Conservation (phyloP, 306 rosid species). For the Cajanus cajan region DNA sequence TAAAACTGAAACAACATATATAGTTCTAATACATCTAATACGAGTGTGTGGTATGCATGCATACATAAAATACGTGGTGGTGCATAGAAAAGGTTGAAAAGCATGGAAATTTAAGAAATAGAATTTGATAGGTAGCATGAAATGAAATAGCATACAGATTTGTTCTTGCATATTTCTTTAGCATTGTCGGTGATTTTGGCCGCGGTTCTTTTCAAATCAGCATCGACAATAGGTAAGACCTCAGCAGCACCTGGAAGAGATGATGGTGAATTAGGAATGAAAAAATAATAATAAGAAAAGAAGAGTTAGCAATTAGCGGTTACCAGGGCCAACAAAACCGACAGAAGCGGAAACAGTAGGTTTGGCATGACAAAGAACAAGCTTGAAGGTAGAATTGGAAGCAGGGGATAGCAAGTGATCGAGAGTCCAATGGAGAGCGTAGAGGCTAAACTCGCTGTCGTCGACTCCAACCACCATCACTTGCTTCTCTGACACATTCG, state of each 20-base stretch:
- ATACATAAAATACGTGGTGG: no score
- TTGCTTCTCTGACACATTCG: conserved; percentile 40
- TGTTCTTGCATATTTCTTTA: conserved; percentile 41
- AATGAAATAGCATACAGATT: conserved; percentile 41
- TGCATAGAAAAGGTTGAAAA: no score
- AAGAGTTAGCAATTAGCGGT: background rate
- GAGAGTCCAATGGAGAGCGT: conserved; percentile 68
- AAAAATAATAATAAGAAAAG: no score
- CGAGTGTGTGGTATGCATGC: no score
- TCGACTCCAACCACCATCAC: conserved; percentile 70
- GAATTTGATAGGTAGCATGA: background rate
- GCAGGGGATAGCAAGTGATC: conserved; percentile 47
- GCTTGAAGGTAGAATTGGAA: conserved; percentile 42
- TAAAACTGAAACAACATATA: background rate
- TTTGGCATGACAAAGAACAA: conserved; percentile 63
- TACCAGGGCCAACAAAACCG: conserved; percentile 79
- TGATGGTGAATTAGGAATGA: no score
- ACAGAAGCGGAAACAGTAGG: conserved; percentile 43
- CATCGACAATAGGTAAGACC: conserved; percentile 51
- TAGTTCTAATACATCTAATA: background rate
- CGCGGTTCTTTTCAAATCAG: conserved; percentile 50
- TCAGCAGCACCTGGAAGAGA: conserved; percentile 49
- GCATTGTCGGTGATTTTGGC: conserved; percentile 34
- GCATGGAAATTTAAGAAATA: background rate
- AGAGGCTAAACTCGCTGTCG: conserved; percentile 57